Conservation (phyloP, 768 basidiomycete genomes). For the Pleurotus djamor region DNA sequence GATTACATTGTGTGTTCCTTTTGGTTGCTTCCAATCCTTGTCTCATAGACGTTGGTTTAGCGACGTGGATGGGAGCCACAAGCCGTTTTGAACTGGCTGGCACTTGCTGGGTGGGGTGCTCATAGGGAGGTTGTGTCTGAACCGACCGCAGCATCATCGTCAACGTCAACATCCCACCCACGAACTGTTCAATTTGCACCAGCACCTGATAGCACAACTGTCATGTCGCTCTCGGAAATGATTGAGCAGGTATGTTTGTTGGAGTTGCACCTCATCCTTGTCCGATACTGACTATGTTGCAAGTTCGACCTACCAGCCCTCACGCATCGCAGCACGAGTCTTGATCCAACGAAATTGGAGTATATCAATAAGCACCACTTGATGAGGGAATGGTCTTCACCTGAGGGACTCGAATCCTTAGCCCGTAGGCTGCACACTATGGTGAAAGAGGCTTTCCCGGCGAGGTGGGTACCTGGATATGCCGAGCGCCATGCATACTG, state of each 20-base stretch:
- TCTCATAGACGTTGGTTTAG: constrained; percentile 32
- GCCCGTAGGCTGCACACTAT: constrained; percentile 50
- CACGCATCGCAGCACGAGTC: constrained; percentile 80
- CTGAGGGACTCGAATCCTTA: constrained; percentile 49
- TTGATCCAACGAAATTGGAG: constrained; percentile 79
- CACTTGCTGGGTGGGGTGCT: constrained; percentile 91
- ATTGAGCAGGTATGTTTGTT: constrained; percentile 42
- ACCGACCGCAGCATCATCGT: constrained; percentile 13
- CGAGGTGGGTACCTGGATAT: constrained; percentile 41
- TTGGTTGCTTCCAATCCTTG: background rate
- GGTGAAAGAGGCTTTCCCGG: constrained; percentile 56
- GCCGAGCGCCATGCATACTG: constrained; percentile 3
- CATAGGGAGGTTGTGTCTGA: constrained; percentile 30
- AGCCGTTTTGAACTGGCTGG: constrained; percentile 91
- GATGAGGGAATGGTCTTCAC: constrained; percentile 46
- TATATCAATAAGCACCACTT: constrained; percentile 90
- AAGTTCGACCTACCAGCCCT: constrained; percentile 78
- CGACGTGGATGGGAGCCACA: constrained; percentile 86
- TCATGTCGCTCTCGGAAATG: constrained; percentile 69
- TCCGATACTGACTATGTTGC: background rate
- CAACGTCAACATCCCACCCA: constrained; percentile 8
- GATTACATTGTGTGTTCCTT: constrained; percentile 71
- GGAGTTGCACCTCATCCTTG: background rate
- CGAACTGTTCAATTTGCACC: constrained; percentile 19
- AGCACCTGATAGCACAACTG: constrained; percentile 63